Conservation (phyloP, 257 asterid genomes). For the Solanum piurae region DNA sequence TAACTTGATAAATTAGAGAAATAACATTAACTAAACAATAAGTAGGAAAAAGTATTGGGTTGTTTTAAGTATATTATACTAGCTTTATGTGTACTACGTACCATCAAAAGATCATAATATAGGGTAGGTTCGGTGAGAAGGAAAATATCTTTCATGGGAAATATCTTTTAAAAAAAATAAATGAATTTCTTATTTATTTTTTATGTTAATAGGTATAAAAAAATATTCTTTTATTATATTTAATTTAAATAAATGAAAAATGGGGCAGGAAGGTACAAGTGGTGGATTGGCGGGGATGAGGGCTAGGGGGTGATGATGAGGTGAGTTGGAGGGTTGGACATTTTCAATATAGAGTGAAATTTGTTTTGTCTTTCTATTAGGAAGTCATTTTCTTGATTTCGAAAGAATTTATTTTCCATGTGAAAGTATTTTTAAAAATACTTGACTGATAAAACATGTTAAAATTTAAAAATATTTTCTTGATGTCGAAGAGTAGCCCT, state of each 20-base stretch:
- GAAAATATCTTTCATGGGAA: too few relatives aligned
- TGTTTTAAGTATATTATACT: background rate
- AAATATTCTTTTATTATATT: too few relatives aligned
- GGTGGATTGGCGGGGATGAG: background rate
- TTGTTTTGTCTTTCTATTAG: too few relatives aligned
- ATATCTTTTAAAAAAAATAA: too few relatives aligned
- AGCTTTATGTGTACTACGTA: background rate
- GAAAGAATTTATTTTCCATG: background rate
- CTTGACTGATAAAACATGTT: too few relatives aligned
- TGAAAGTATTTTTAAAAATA: too few relatives aligned
- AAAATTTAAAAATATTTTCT: background rate
- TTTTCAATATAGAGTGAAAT: background rate
- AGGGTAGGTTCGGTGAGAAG: background rate
- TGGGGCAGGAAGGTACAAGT: background rate
- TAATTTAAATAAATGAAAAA: background rate
- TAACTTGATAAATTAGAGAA: background rate
- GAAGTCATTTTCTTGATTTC: too few relatives aligned
- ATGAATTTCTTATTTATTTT: too few relatives aligned
- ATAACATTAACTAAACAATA: background rate
- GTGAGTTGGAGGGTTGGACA: background rate
- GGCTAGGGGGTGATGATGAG: background rate
- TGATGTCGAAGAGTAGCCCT: too few relatives aligned
- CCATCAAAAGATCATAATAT: background rate
- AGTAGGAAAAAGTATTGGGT: background rate
- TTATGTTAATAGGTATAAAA: too few relatives aligned